Base-by-base conservation (phyloP, 306 rosid species). In the Phaseolus lunatus region DNA sequence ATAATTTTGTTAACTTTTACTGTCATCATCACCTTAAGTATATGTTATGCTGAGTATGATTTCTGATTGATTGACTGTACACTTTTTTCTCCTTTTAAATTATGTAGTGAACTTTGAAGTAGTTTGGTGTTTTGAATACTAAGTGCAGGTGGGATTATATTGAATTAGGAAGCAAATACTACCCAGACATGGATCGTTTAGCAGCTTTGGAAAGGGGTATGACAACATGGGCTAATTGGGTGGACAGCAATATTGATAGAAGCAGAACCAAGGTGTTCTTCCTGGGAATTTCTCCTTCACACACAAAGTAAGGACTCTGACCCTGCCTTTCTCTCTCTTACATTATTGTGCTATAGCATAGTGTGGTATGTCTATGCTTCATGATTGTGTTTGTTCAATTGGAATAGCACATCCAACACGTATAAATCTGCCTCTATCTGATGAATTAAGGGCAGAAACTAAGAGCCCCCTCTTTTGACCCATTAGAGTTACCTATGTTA, bases 191-290 rank as follows among this genome's bases (percentile, higher is more conserved):
- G 99, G 97, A 96, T 82, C 90, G 97, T 5, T 82, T 87, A 85
- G 89, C 83, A 79, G 97, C 99, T n/a, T 72, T 92, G 87, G 98
- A 92, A 65, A 88, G 53, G 56, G 99, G 97, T 58, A 45, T 96
- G 3, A 88, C 66, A 83, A 96, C 99, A 62, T 96, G 99, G 99
- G 89, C 98, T 58, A 88, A 88, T 83, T 96, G 99, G 99, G 91
- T 89, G 58, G 97, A 96, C 27, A 41, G 47, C 37, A 86, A 96
- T 63, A 81, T 96, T 69, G 97, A 96, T 71, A 75, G 53, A 75
- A 70, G 80, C 71, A 89, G 79, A 80, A 92, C 96, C 77, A 82
- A 79, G 65, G 93, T 96, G 70, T 91, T 88, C 87, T 96, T 92
- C 56, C 91, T 83, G 26, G 87, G 96, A 33, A 87, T 96, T 67